These are phyloP conservation scores for Plasmodium vivax DNA, from an alignment of 169 alveolate species.

Conservation along the genomic window DNA sequence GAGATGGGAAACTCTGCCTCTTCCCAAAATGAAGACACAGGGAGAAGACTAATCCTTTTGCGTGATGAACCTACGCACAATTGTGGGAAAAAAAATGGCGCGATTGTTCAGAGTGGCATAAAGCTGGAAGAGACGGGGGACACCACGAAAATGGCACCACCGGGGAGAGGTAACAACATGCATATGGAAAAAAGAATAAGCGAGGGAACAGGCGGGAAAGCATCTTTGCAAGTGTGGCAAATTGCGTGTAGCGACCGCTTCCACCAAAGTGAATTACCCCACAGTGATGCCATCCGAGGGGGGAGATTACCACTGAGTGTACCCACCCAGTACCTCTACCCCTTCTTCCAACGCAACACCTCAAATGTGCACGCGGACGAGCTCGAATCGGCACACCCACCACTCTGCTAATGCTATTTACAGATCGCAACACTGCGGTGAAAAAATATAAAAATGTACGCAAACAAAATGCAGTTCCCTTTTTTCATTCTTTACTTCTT, in stretches of 20 bases:
- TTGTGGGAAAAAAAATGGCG: not conserved
- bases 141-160: not conserved
- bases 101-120: not conserved
- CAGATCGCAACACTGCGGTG: not conserved
- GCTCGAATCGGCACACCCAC: too few species aligned
- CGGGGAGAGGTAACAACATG: not conserved
- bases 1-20: slow-evolving; percentile 57
- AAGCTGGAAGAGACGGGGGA: not conserved
- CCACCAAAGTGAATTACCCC: not conserved
- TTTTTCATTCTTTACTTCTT: not conserved
- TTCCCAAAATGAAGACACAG: not conserved
- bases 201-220: not conserved
- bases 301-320: not conserved
- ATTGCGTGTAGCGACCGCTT: not conserved
- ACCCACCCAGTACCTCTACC: not conserved
- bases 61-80: slow-evolving; percentile 16
- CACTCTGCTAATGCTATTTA: not conserved
- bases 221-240: not conserved
- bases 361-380: too few species aligned
- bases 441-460: not conserved
- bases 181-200: not conserved
- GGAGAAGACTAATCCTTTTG: slow-evolving; percentile 23
- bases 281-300: not conserved
- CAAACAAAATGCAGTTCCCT: not conserved
- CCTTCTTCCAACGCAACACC: not conserved